phyloP scores from a whole-genome alignment of 148 eudicot species.

The Spergularia bocconei region DNA sequence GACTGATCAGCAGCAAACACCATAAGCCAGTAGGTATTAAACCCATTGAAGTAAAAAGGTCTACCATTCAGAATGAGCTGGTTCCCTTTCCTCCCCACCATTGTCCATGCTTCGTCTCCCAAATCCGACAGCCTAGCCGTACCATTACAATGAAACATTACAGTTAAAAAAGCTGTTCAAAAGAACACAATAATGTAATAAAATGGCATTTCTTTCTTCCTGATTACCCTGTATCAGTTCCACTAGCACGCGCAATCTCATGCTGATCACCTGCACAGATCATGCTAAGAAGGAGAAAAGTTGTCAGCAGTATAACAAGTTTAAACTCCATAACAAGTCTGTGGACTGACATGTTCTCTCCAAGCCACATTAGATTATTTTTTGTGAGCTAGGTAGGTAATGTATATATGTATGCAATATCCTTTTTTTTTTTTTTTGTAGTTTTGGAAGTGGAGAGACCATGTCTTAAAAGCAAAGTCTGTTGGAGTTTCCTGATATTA shows the following conservation, averaged over 20 bases:
- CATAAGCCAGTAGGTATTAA: slow-evolving; percentile 98
- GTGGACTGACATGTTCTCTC: slow-evolving; percentile 14
- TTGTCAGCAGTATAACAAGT: slow-evolving; percentile 16
- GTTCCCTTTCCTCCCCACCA: slow-evolving; percentile 70
- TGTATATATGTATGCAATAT: neutral
- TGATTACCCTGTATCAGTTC: slow-evolving; percentile 14
- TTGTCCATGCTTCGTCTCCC: slow-evolving; percentile 61
- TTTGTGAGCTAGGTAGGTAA: neutral
- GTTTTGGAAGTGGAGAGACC: neutral
- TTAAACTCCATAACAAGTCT: neutral
- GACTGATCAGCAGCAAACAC: slow-evolving; percentile 76
- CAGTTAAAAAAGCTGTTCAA: neutral
- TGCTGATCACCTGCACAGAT: slow-evolving; percentile 16
- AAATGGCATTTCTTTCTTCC: neutral
- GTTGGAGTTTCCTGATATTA: neutral
- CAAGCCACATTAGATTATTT: neutral
- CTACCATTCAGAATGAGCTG: slow-evolving; percentile 60
- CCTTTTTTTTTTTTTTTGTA: neutral
- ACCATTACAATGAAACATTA: neutral
- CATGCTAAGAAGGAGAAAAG: neutral
- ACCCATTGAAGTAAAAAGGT: slow-evolving; percentile 83
- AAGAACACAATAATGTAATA: neutral
- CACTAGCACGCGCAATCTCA: slow-evolving; percentile 6
- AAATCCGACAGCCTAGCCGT: slow-evolving; percentile 17
- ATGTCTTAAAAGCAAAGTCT: slow-evolving; percentile 29